A percentile compares a stretch with the other conserved stretches of the same genome.
Evolutionary conservation across 192 early-diverging fungal species (phyloP).

Genomic region (Coemansia erecta): DNA sequence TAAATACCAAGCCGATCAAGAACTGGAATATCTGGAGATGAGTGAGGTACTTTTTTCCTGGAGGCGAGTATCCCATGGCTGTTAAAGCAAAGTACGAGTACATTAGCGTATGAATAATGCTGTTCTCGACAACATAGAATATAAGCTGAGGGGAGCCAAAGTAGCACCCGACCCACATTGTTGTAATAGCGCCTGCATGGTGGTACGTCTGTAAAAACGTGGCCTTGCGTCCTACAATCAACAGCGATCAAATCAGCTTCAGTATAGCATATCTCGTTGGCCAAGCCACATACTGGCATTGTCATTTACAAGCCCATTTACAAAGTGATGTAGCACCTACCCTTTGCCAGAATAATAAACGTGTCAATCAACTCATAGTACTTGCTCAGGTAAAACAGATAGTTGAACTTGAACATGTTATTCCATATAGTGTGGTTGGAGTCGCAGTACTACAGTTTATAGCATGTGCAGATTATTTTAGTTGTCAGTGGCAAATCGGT

Average conservation of each 20-base stretch:
- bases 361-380: constrained; percentile 89
- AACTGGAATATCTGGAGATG: constrained; percentile 86
- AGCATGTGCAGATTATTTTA: neutral
- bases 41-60: constrained; percentile 80
- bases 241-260: neutral
- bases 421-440: constrained; percentile 67
- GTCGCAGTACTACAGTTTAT: constrained; percentile 59
- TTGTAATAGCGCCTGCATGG: constrained; percentile 84
- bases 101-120: constrained; percentile 87
- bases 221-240: constrained; percentile 57
- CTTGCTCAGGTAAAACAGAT: constrained; percentile 85
- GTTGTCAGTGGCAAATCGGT: neutral
- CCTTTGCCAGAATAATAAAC: constrained; percentile 78
- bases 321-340: constrained; percentile 10
- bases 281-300: no score
- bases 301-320: no score
- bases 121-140: constrained; percentile 78
- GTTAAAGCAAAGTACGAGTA: constrained; percentile 80
- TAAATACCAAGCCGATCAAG: constrained; percentile 66
- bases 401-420: constrained; percentile 77
- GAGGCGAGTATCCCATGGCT: constrained; percentile 69
- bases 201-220: constrained; percentile 87
- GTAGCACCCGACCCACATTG: constrained; percentile 85
- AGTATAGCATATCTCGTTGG: no score
- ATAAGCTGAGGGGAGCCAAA: constrained; percentile 77